These are phyloP conservation scores for Candida krabiensis DNA, from an alignment of 805 yeast genomes.

Conservation along the genomic window DNA sequence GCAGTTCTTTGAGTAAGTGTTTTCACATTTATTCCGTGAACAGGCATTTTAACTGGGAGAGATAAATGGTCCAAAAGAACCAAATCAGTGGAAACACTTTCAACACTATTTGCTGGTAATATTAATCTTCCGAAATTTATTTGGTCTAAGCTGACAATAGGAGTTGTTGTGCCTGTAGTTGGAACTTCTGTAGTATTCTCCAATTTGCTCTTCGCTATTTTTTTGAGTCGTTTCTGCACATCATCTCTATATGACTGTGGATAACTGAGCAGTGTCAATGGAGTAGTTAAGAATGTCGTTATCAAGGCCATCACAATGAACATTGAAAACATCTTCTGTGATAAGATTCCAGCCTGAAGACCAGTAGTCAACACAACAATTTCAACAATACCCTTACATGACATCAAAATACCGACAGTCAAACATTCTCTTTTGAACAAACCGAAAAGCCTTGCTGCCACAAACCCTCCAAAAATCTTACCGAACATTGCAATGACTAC, in stretches of 20 bases:
- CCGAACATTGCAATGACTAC: conserved; percentile 67
- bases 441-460: conserved; percentile 62
- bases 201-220: conserved; percentile 14
- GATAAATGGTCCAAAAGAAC: conserved; percentile 29
- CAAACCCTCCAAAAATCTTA: conserved; percentile 64
- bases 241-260: conserved; percentile 61
- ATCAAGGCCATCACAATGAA: conserved; percentile 80
- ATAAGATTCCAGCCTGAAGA: conserved; percentile 65
- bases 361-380: conserved; percentile 78
- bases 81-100: conserved; percentile 31
- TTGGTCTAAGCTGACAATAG: conserved; percentile 24
- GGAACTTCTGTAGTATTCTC: conserved; percentile 25
- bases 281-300: conserved; percentile 78
- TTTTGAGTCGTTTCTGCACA: conserved; percentile 34
- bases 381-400: conserved; percentile 87
- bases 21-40: conserved; percentile 56
- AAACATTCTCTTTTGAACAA: conserved; percentile 71
- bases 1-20: conserved; percentile 68
- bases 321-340: conserved; percentile 70
- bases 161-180: conserved; percentile 33
- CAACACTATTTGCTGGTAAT: conserved; percentile 27
- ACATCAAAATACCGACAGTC: conserved; percentile 79
- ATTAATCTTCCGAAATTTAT: conserved; percentile 23
- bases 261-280: conserved; percentile 60
- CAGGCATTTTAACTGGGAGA: conserved; percentile 25